Evolutionary conservation across 768 basidiomycete genomes (phyloP).

Genomic region (Melanogaster broomeanus): DNA sequence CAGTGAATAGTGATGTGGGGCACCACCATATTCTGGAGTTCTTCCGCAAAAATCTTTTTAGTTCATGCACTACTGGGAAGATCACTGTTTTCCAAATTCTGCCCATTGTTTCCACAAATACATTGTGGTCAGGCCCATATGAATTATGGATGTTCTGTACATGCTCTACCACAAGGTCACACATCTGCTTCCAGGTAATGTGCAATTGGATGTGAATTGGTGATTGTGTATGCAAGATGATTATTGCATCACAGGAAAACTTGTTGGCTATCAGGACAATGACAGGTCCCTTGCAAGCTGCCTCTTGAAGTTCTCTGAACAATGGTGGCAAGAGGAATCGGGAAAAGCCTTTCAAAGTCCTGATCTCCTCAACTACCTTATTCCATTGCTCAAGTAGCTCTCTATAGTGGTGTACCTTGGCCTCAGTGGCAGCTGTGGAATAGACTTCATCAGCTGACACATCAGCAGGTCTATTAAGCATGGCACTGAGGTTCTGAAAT

Average conservation of each 20-base stretch:
- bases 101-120: neutral
- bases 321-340: constrained; percentile 15
- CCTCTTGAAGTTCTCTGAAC: constrained; percentile 8
- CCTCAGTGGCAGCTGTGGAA: neutral
- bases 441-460: neutral
- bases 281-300: constrained; percentile 19
- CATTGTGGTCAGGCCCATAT: no score
- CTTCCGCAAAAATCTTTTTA: neutral
- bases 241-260: constrained; percentile 13
- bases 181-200: neutral
- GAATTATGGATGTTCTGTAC: neutral
- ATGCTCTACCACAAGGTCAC: no score
- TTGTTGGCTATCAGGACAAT: constrained; percentile 16
- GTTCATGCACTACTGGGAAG: neutral
- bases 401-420: constrained; percentile 6
- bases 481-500: constrained; percentile 7
- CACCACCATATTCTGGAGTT: constrained; percentile 13
- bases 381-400: constrained; percentile 3
- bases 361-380: constrained; percentile 3
- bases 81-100: constrained; percentile 3
- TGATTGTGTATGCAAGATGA: neutral
- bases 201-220: neutral
- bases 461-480: neutral
- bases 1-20: constrained; percentile 2
- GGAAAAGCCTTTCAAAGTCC: constrained; percentile 13